Percentiles rank a stretch among this genome's conserved stretches.
phyloP scores from a whole-genome alignment of 345 rosid genomes.

The Eucalyptus decipiens region DNA sequence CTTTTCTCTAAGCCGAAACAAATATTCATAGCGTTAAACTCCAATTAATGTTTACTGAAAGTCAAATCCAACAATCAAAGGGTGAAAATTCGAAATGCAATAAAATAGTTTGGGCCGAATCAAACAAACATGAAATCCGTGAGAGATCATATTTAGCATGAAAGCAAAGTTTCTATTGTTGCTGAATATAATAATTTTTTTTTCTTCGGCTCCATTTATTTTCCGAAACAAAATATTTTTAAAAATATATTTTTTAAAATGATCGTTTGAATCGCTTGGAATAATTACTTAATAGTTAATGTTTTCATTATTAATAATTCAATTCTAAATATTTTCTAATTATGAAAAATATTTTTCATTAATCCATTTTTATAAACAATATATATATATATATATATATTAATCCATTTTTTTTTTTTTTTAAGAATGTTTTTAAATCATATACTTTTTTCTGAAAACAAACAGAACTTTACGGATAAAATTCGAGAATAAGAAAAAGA shows the following conservation, averaged over 20 bases:
- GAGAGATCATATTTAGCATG: background rate
- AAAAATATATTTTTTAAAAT: too few species aligned
- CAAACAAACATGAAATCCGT: background rate
- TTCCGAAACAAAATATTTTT: too few species aligned
- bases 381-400: too few species aligned
- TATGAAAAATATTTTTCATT: too few species aligned
- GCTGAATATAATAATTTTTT: background rate
- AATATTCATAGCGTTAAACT: background rate
- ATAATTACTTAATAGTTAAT: background rate
- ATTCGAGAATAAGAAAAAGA: background rate
- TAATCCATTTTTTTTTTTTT: too few species aligned
- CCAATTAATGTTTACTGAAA: background rate
- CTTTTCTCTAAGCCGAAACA: too few species aligned
- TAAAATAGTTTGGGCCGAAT: background rate
- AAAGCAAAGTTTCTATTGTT: background rate
- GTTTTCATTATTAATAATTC: too few species aligned
- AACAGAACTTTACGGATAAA: background rate
- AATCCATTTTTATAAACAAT: too few species aligned
- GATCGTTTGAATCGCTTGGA: rapidly evolving
- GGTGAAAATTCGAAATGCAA: background rate
- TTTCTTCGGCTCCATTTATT: background rate
- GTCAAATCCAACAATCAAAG: background rate
- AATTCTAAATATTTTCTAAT: too few species aligned
- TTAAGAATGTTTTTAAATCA: background rate
- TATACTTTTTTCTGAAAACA: too few species aligned